Conservation (phyloP, 139 green algal species). For the Picochlorum sp. region DNA sequence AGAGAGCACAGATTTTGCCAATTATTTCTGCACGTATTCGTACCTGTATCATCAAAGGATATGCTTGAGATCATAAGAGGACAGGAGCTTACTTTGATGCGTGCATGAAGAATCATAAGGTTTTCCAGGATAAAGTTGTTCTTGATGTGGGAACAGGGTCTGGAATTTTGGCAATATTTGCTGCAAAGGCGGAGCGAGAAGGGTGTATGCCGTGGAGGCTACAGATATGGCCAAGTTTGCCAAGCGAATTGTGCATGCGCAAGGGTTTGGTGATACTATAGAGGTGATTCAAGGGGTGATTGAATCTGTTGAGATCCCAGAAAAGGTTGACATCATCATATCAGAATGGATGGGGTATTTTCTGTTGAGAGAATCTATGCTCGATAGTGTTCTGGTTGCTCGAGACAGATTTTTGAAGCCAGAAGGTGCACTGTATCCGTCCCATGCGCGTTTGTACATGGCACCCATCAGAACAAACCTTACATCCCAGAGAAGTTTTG, state of each 20-base stretch:
- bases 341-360: slow-evolving; percentile 85
- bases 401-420: slow-evolving; percentile 86
- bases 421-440: slow-evolving; percentile 86
- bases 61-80: slow-evolving; percentile 97
- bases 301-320: slow-evolving; percentile 87
- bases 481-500: slow-evolving; percentile 5
- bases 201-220: slow-evolving; percentile 94
- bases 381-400: slow-evolving; percentile 87
- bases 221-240: slow-evolving; percentile 87
- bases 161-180: slow-evolving; percentile 96
- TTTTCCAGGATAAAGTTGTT: slow-evolving; percentile 74
- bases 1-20: slow-evolving; percentile 83
- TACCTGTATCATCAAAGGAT: slow-evolving; percentile 96
- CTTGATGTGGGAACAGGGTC: slow-evolving; percentile 92
- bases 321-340: slow-evolving; percentile 98
- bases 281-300: slow-evolving; percentile 94
- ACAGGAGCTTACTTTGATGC: slow-evolving; percentile 89
- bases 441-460: slow-evolving; percentile 82
- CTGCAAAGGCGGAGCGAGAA: slow-evolving; percentile 68
- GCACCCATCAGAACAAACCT: slow-evolving; percentile 62
- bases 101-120: slow-evolving; percentile 50
- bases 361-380: slow-evolving; percentile 90
- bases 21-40: slow-evolving; percentile 96
- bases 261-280: slow-evolving; percentile 69
- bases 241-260: slow-evolving; percentile 61